These are phyloP conservation scores for Hypoxylon fragiforme DNA, from an alignment of 495 filamentous ascomycete genomes.

Conservation along the genomic window DNA sequence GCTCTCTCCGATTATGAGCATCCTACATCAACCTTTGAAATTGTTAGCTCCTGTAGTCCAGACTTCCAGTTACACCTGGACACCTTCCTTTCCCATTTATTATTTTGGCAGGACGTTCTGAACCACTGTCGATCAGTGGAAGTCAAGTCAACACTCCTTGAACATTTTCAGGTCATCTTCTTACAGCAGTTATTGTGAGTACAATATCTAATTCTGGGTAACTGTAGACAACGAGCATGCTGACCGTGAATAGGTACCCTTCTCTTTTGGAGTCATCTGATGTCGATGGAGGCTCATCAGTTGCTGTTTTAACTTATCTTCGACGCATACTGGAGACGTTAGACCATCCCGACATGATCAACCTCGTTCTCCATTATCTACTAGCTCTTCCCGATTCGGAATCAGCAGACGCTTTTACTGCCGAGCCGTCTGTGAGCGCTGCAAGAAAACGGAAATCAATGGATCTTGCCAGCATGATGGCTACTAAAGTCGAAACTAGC, in stretches of 20 bases:
- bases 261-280: slow-evolving; percentile 96
- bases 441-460: slow-evolving; percentile 84
- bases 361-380: slow-evolving; percentile 90
- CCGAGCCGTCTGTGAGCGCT: slow-evolving; percentile 53
- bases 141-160: slow-evolving; percentile 86
- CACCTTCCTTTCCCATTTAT: slow-evolving; percentile 89
- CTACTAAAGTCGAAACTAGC: slow-evolving; percentile 66
- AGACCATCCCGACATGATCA: slow-evolving; percentile 88
- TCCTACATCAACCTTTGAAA: slow-evolving; percentile 61
- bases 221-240: not conserved
- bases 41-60: slow-evolving; percentile 68
- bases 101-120: slow-evolving; percentile 98
- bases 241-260: slow-evolving; percentile 68
- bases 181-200: slow-evolving; percentile 89
- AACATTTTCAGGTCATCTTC: slow-evolving; percentile 97
- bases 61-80: slow-evolving; percentile 80
- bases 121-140: slow-evolving; percentile 92
- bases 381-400: slow-evolving; percentile 70
- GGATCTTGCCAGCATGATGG: slow-evolving; percentile 77
- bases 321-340: slow-evolving; percentile 86
- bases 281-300: slow-evolving; percentile 91
- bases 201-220: not conserved
- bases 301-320: slow-evolving; percentile 93
- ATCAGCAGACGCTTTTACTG: slow-evolving; percentile 7
- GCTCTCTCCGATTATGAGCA: slow-evolving; percentile 81